A percentile compares a stretch with the other conserved stretches of the same genome.
These are phyloP conservation scores for Plasmodium inui DNA, from an alignment of 169 alveolate genomes.

Conservation along the genomic window DNA sequence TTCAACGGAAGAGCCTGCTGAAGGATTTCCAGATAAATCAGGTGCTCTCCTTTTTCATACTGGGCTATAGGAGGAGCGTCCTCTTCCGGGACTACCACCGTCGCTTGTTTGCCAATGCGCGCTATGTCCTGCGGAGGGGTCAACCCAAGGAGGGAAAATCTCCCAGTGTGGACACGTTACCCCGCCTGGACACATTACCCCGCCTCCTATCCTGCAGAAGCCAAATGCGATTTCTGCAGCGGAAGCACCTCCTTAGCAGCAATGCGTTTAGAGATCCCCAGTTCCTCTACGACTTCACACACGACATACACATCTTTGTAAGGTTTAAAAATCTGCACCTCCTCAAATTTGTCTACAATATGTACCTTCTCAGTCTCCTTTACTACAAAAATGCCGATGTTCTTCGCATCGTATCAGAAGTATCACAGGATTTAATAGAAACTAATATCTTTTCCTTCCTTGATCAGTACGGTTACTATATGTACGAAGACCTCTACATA, in stretches of 20 bases:
- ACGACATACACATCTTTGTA: slow-evolving; percentile 51
- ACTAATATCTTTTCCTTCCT: slow-evolving; percentile 50
- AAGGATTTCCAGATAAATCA: slow-evolving; percentile 45
- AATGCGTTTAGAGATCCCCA: not conserved
- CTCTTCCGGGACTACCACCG: slow-evolving; percentile 12
- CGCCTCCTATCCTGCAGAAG: not conserved
- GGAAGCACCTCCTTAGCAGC: not conserved
- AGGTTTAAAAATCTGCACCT: slow-evolving; percentile 30
- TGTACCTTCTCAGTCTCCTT: slow-evolving; percentile 45
- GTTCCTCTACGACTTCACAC: slow-evolving; percentile 46
- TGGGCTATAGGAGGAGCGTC: slow-evolving; percentile 8
- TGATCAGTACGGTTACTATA: slow-evolving; percentile 50
- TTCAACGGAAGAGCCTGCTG: slow-evolving; percentile 15
- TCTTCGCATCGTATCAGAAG: slow-evolving; percentile 33
- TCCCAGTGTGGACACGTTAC: not conserved
- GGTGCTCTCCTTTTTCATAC: slow-evolving; percentile 25
- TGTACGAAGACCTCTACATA: slow-evolving; percentile 51
- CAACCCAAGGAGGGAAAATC: not conserved
- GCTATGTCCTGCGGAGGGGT: not conserved
- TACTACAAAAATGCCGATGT: slow-evolving; percentile 42
- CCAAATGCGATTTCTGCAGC: not conserved
- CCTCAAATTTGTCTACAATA: slow-evolving; percentile 19
- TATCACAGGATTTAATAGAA: slow-evolving; percentile 15
- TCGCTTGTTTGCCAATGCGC: not conserved
- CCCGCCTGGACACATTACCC: not conserved